Evolutionary conservation across 108 stramenopile species (phyloP).

Genomic region (Discostella stelligeroides): DNA sequence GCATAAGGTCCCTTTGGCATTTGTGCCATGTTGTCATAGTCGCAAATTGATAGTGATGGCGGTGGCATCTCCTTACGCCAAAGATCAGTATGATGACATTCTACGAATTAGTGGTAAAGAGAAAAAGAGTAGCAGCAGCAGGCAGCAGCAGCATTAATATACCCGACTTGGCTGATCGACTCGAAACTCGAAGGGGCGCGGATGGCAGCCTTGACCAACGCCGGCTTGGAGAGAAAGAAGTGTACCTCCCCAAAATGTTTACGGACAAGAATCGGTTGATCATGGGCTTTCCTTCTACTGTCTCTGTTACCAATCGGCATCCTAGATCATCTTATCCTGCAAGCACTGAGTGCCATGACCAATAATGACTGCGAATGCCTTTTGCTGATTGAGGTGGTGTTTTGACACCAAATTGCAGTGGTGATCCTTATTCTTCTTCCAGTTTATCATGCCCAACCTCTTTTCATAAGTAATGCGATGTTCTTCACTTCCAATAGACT

Average conservation of each 20-base stretch:
- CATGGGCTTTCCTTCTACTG: conserved; percentile 51
- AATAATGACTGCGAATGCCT: conserved; percentile 2
- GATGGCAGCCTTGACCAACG: conserved; percentile 48
- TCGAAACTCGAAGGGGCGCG: conserved; percentile 54
- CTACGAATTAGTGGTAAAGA: conserved; percentile 21
- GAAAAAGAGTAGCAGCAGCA: too few species aligned
- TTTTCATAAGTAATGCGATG: not conserved
- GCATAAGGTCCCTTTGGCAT: conserved; percentile 52
- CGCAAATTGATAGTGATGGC: conserved; percentile 30
- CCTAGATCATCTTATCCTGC: not conserved
- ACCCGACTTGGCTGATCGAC: conserved; percentile 51
- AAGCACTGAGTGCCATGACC: not conserved
- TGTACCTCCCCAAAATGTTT: conserved; percentile 50
- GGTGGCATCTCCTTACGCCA: conserved; percentile 41
- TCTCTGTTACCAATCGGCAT: not conserved
- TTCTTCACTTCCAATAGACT: not conserved
- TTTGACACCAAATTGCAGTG: not conserved
- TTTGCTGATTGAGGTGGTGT: conserved; percentile 3
- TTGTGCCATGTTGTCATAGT: conserved; percentile 70
- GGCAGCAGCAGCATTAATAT: too few species aligned
- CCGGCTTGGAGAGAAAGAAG: conserved; percentile 46
- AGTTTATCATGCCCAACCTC: not conserved
- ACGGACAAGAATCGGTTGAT: conserved; percentile 67
- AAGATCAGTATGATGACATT: conserved; percentile 37
- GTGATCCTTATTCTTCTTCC: not conserved